Evolutionary conservation across 305 asterid species (phyloP).

Genomic region (Fraxinus nigra): DNA sequence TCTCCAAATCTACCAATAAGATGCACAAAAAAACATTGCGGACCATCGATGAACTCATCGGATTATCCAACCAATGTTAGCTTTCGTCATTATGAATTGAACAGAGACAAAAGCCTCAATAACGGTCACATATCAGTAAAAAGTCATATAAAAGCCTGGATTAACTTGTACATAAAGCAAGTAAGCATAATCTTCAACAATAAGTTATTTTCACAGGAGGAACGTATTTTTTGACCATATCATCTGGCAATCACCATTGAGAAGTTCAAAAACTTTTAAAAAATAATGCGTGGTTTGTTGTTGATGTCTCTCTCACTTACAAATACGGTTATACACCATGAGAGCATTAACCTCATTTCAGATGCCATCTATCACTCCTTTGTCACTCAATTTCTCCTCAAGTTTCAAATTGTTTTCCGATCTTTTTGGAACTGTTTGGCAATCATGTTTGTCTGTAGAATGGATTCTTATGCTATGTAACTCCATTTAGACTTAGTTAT

Average conservation of each 20-base stretch:
- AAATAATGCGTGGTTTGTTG: neutral
- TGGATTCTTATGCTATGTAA: neutral
- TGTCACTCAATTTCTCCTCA: neutral
- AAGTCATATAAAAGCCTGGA: too few species aligned
- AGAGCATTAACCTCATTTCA: neutral
- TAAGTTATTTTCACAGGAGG: neutral
- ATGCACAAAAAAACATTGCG: neutral
- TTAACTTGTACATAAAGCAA: neutral
- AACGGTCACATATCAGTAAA: neutral
- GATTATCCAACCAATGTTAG: neutral
- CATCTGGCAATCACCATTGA: neutral
- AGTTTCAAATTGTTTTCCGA: neutral
- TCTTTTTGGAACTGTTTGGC: neutral
- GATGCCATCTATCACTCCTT: neutral
- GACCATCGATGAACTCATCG: neutral
- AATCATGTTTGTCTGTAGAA: neutral
- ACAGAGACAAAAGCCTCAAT: neutral
- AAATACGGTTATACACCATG: neutral
- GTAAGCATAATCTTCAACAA: neutral
- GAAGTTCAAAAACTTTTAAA: too few species aligned
- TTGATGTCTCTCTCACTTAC: neutral
- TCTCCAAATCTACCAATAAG: neutral
- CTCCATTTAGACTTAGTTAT: neutral
- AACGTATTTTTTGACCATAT: neutral
- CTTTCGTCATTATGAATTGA: neutral